Percentiles rank a stretch among this genome's conserved stretches.
phyloP scores from a whole-genome alignment of 2,329 filamentous ascomycete species.

The Colletotrichum sp. region DNA sequence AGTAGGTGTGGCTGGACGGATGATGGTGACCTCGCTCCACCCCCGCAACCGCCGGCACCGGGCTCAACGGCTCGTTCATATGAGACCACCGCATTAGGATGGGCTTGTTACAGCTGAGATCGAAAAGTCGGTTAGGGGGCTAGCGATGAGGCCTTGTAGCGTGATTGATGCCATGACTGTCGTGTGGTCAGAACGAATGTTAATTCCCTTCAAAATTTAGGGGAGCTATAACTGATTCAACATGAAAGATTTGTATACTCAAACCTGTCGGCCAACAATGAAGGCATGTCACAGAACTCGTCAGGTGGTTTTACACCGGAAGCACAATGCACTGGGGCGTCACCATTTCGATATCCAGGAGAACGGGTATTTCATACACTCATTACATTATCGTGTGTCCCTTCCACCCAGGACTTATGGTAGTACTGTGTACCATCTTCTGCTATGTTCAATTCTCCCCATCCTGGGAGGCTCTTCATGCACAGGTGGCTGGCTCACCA shows the following conservation, averaged over 20 bases:
- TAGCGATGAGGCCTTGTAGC: neutral
- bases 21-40: fast-evolving
- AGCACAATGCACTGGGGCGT: fast-evolving
- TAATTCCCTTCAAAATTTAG: neutral
- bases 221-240: neutral
- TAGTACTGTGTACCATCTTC: too few relatives aligned
- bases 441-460: neutral
- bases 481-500: slow-evolving; percentile 15
- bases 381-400: neutral
- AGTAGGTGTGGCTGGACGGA: fast-evolving
- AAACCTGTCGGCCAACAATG: neutral
- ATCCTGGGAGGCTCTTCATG: neutral
- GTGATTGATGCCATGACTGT: neutral
- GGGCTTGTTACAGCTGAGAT: neutral
- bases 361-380: neutral
- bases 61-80: fast-evolving
- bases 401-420: neutral
- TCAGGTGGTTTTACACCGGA: fast-evolving
- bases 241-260: neutral
- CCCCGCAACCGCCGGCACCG: fast-evolving
- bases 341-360: neutral
- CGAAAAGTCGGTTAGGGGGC: fast-evolving
- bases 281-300: fast-evolving
- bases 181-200: neutral
- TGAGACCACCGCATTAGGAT: neutral